Base-by-base conservation (phyloP, 2,329 filamentous ascomycete genomes). In the Colletotrichum liriopes region DNA sequence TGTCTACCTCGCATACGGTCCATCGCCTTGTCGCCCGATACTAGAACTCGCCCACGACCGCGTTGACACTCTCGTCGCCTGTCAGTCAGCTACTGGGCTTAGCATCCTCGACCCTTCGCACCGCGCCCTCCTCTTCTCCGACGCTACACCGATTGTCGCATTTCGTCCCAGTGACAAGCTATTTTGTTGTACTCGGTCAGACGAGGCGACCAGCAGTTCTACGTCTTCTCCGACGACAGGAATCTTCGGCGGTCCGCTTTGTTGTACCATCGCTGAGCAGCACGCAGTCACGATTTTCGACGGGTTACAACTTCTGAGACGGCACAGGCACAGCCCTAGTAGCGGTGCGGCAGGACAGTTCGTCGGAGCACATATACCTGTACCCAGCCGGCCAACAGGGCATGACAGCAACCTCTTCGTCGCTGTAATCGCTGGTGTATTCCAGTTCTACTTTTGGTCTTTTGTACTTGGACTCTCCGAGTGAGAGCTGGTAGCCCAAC, bases 401-500 rank as follows among this genome's bases (percentile, higher is more conserved):
- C 60, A 65, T 65, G 59, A 64, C 7, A 54, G 32, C 32, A 23
- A 14, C 60, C 43, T 60, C 37, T 60, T 51, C 20, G 39, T 70
- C 23, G 45, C 69, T 35, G 37, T 43, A 55, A 29, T 32, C n/a
- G 47, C 70, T 65, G 70, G 65, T 59, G 26, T 23, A 65, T 18
- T 41, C 35, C 70, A 70, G 54, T 47, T 55, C 43, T 39, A 35
- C n/a, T 56, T 32, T 16, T 16, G 39, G 20, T 51, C 26, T 23
- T 20, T 35, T 16, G 20, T 32, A 52, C 51, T 43, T 41, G n/a
- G 20, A 64, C 20, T 54, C 5, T 49, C 18, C 26, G 7, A 69
- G 39, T 45, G 59, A 64, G 39, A 60, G 23, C 20, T 37, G 14
- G 2, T 32, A 55, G 51, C 49, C 77, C 81, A 82, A 75, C 80